Conservation (phyloP, 495 filamentous ascomycete genomes). For the Amorphotheca resinae region DNA sequence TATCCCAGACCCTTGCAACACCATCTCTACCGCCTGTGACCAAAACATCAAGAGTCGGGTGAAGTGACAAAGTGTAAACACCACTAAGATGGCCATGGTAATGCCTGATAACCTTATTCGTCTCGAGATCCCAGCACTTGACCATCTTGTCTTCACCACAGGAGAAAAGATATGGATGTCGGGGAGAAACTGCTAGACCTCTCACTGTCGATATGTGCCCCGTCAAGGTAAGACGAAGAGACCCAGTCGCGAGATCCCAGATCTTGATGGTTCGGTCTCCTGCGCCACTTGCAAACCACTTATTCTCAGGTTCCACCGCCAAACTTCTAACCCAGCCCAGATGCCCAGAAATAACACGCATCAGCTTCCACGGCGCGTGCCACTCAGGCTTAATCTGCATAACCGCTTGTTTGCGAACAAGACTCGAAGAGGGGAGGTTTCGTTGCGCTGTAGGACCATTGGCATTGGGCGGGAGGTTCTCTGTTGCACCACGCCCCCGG, state of each 20-base stretch:
- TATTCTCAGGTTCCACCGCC: conserved; percentile 88
- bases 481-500: conserved; percentile 21
- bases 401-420: conserved; percentile 26
- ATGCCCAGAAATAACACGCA: conserved; percentile 94
- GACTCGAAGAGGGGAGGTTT: conserved; percentile 31
- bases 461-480: conserved; percentile 25
- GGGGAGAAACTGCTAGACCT: conserved; percentile 80
- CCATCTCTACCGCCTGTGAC: conserved; percentile 94
- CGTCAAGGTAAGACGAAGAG: conserved; percentile 73
- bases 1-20: conserved; percentile 93
- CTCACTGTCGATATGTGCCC: conserved; percentile 96
- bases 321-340: conserved; percentile 89
- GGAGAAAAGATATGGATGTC: conserved; percentile 95
- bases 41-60: conserved; percentile 88
- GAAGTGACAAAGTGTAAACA: conserved; percentile 82
- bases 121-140: conserved; percentile 98
- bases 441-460: conserved; percentile 34
- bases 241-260: conserved; percentile 87
- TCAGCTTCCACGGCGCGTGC: conserved; percentile 97
- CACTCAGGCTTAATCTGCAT: conserved; percentile 76
- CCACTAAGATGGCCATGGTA: conserved; percentile 97
- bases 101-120: conserved; percentile 96
- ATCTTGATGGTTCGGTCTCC: conserved; percentile 98
- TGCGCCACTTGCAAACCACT: conserved; percentile 95
- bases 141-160: conserved; percentile 99